Evolutionary conservation across 148 eudicot genomes (phyloP), one percentile per base, ranked within the genome.

Genomic region (Rhododendron ovatum): DNA sequence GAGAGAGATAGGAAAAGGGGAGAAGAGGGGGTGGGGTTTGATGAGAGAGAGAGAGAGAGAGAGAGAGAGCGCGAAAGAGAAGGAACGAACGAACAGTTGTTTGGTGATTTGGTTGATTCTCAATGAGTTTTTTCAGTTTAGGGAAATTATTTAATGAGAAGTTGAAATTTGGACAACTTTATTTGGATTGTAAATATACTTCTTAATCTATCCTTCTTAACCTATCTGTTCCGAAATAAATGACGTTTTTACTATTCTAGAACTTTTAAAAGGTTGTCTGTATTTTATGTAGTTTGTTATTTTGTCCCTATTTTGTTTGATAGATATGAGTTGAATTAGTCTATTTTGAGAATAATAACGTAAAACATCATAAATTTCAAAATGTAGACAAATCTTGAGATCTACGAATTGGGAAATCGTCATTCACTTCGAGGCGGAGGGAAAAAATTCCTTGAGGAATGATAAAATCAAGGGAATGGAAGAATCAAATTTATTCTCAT

Each of bases 21-120:
- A 37, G 55, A 61, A 59, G 15, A 67, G 50, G 39, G 77, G 48
- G 80, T 18, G 77, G 47, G 73, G 81, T 14, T 47, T 51, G 37
- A 50, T 12, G 7, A 2, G 85, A 53, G 78, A 7, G 22, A 77
- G 1, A 37, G 35, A 81, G n/a, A 30, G 20, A 26, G 26, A 4
- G 37, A 3, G 15, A 0, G 20, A 8, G 1, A 3, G 63, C 39
- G 86, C 83, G 88, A 41, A 83, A 90, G 18, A 74, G 26, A 81
- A 74, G 91, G 91, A 77, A 73, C 50, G 85, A 86, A 59, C 91
- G 35, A 81, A 92, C 92, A 89, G 41, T 84, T 89, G 92, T 87
- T 20, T 39, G 91, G 87, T 47, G 11, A 9, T 47, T 47, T 47
- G 50, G 12, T 86, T 61, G 37, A 20, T 74, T 74, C 7, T 47